Base-by-base conservation (phyloP, 345 rosid genomes). In the Eucalyptus victrix region DNA sequence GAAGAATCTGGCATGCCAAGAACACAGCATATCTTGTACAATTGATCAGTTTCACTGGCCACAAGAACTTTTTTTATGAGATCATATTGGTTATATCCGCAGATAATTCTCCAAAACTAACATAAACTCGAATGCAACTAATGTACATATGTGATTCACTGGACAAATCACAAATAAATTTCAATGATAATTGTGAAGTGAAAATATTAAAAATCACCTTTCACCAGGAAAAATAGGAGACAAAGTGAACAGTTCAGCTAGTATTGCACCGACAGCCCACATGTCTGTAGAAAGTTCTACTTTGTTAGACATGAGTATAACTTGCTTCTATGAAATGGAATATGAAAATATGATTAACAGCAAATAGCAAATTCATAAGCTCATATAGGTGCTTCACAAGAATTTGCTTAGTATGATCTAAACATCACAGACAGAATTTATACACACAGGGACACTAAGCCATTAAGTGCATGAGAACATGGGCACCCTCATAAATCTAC, bases 231-330 rank as follows among this genome's bases (percentile, higher is more conserved):
- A 97, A 91, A 97, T 94, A 23, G 99, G 99, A 85, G 97, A 93
- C 80, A 90, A 90, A 40, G 97, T 95, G 94, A 96, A 96, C 91
- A 97, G 97, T 95, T 97, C 99, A 90, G 99, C 98, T 85, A 97
- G 86, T 92, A 97, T 93, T 65, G 99, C 96, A 58, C 99, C 99
- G 90, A 97, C 97, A 49, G 99, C 99, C 99, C 99, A 97, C 99
- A 97, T 96, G 67, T 97, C 99, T 97, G 96, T 81, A 91, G 87
- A 89, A 87, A 87, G 32, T 86, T 56, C 89, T 69, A 87, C 87
- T 80, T 80, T 26, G 53, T 91, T 90, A 87, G 58, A 51, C 88
- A 87, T 53, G 17, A 86, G 47, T 53, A 87, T 16, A 86, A 50
- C 60, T 50, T 21, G 67, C 62, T 86, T 49, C 47, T 54, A 13